Evolutionary conservation across 148 eudicot genomes (phyloP), one percentile per base, ranked within the genome.

Genomic region (Amaranthus cruentus): DNA sequence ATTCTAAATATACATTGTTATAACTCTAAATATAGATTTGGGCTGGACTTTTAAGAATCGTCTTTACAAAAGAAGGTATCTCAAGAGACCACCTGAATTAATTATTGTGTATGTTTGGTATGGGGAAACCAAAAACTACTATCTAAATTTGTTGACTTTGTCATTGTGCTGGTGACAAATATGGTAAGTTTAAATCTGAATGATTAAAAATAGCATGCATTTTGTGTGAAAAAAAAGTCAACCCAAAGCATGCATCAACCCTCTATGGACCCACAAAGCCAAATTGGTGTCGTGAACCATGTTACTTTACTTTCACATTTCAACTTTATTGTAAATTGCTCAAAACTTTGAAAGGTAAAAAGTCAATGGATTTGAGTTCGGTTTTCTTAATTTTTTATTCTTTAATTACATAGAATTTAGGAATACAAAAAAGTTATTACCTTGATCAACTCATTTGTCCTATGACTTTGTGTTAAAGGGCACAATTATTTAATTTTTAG

Each of bases 131-230:
- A 28, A 28, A 76, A 76, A 60, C 61, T 69, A 61, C 69, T 12
- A 49, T 68, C 67, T 52, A 50, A 61, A 76, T 21, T 69, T 43
- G 68, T 44, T 69, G 68, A 70, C 79, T 62, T 57, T 56, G 71
- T 65, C 59, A 65, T 51, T 55, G 46, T 61, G 66, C 69, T 65
- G 4, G 14, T 11, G 38, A 7, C 48, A 47, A 74, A 59, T 43
- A n/a, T 11, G 28, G 13, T 8, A 47, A 58, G n/a, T 47, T 71
- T 60, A 14, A 9, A 47, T 4, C 64, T 42, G 60, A 51, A 76
- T 69, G 7, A 60, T 75, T 58, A 49, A 75, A 66, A 28, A 28
- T 28, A 28, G 38, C 38, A 59, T 67, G 78, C 53, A 51, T 21
- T 75, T 73, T 62, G 38, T 18, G 9, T 9, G 7, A 62, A 62